Base-by-base conservation (phyloP, 2,329 filamentous ascomycete species). In the Rhynchosporium secalis region DNA sequence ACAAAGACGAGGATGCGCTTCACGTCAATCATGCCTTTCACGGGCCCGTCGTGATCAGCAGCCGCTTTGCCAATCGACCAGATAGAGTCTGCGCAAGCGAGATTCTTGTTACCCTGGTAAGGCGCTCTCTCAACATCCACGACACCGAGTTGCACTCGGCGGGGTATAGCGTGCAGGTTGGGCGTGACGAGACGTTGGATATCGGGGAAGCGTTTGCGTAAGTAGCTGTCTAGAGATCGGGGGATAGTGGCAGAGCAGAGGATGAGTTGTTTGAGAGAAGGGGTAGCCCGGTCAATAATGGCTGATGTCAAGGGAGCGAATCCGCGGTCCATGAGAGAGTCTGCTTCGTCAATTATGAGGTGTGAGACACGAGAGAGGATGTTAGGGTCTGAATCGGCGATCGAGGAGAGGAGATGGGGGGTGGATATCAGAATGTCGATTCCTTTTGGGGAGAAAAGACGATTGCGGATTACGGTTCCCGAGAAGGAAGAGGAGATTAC, bases 221-320 rank as follows among this genome's bases (percentile, higher is more conserved):
- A 83, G 75, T 90, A 92, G 68, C 85, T 88, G 78, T 99, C 95
- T 20, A 99, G 84, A 69, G 90, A 91, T 67, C 89, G 86, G 1
- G 96, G 95, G 65, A 99, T 98, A 4, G 95, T 99, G 57, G 95
- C 95, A 3, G 94, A 98, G 80, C 95, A 99, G 67, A 98, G 85
- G 52, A 99, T 83, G 29, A 99, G 82, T 74, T 96, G 91, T 72
- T 91, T 86, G 52, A 98, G 78, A 0, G 92, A 95, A 0, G 94
- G 92, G 6, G 86, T 83, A 1, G 89, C 85, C 62, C 90, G 89
- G 72, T 96, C 91, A 66, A 99, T 83, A 68, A 99, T 91, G 60
- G 85, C 83, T 10, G 86, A 89, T 0, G 95, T 98, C 29, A 89
- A 87, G 1, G 91, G 88, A 3, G 90, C 84, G 78, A 99, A 99